phyloP scores from a whole-genome alignment of 2,329 filamentous ascomycete genomes.

The Coniochaeta pulveracea region DNA sequence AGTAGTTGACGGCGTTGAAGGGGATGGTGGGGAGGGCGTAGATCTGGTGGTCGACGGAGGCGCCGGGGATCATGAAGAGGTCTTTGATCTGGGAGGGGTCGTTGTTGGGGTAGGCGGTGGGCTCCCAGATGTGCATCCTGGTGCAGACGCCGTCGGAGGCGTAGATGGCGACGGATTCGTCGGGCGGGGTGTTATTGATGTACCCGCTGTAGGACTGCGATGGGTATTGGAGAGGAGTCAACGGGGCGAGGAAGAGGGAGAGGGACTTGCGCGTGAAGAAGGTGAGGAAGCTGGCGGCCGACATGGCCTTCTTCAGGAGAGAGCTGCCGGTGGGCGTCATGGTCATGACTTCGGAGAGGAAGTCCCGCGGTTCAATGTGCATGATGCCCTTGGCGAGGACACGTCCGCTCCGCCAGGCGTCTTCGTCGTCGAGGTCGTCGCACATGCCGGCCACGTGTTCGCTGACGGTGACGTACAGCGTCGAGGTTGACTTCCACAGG shows the following conservation, averaged over 20 bases:
- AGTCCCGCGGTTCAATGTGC: slow-evolving; percentile 40
- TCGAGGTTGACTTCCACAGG: slow-evolving; percentile 52
- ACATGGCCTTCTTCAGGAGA: slow-evolving; percentile 29
- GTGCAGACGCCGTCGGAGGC: slow-evolving; percentile 42
- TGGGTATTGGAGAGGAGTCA: slow-evolving; percentile 45
- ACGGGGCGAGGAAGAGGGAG: slow-evolving; percentile 39
- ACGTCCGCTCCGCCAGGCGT: slow-evolving; percentile 26
- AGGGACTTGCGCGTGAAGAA: slow-evolving; percentile 45
- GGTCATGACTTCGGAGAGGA: slow-evolving; percentile 42
- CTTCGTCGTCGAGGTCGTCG: slow-evolving; percentile 19
- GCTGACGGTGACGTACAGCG: slow-evolving; percentile 49
- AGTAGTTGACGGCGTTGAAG: slow-evolving; percentile 53
- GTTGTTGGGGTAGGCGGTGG: slow-evolving; percentile 23
- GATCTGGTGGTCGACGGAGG: slow-evolving; percentile 51
- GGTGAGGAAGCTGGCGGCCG: slow-evolving; percentile 37
- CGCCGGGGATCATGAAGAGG: slow-evolving; percentile 51
- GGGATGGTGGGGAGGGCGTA: slow-evolving; percentile 51
- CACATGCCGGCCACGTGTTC: slow-evolving; percentile 17
- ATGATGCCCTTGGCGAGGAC: slow-evolving; percentile 50
- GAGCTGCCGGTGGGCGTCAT: slow-evolving; percentile 37
- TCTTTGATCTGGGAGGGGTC: slow-evolving; percentile 26
- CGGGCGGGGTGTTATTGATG: slow-evolving; percentile 37
- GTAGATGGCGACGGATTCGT: slow-evolving; percentile 27
- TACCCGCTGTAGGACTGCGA: slow-evolving; percentile 34
- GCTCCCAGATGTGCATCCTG: slow-evolving; percentile 45